Evolutionary conservation across 2,329 filamentous ascomycete genomes (phyloP).

Genomic region (Calonectria crousiana): DNA sequence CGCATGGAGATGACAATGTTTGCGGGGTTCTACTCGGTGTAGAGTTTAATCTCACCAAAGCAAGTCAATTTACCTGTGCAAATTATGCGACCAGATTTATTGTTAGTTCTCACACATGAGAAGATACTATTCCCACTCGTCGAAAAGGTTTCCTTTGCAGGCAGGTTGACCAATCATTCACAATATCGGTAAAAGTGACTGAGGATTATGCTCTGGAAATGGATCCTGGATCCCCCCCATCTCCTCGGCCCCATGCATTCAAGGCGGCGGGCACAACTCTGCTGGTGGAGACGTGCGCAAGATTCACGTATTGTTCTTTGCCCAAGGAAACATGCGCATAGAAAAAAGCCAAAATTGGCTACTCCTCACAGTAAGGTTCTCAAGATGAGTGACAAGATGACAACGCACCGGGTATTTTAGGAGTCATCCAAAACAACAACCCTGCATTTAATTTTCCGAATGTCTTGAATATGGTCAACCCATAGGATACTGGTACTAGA

Average conservation of each 20-base stretch:
- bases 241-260: background rate
- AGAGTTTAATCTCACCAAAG: background rate
- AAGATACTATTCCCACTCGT: background rate
- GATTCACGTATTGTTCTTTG: background rate
- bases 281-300: background rate
- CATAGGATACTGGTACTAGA: background rate
- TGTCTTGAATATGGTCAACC: background rate
- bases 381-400: background rate
- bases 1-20: background rate
- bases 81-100: background rate
- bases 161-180: background rate
- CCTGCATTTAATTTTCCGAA: background rate
- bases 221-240: background rate
- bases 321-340: background rate
- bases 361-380: background rate
- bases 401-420: background rate
- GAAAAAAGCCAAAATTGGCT: background rate
- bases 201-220: background rate
- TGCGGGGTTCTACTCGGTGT: too few relatives aligned
- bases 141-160: background rate
- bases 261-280: background rate
- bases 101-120: background rate
- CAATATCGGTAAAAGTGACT: too few relatives aligned
- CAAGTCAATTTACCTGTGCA: background rate
- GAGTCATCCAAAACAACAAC: conserved; percentile 2